Conservation (phyloP, 176 grass and related monocot genomes). For the Echinochloa phyllopogon region DNA sequence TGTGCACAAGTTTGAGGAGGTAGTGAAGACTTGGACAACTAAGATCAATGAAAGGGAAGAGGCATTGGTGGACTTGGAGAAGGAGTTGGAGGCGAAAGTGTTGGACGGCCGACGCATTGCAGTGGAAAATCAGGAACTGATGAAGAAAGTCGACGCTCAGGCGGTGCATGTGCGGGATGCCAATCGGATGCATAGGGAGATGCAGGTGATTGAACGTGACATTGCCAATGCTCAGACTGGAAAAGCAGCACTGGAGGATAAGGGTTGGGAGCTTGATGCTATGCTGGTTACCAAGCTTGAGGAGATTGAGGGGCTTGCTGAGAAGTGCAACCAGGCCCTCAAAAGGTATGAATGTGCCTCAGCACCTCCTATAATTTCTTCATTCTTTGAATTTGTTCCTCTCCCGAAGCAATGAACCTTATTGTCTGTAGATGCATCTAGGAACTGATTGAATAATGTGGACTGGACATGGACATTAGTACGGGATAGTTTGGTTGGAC, state of each 20-base stretch:
- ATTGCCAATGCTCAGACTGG: constrained; percentile 56
- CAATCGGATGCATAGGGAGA: constrained; percentile 76
- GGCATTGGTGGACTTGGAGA: constrained; percentile 33
- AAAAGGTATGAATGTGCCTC: constrained; percentile 57
- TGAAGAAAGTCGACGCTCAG: constrained; percentile 62
- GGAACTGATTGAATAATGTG: neutral
- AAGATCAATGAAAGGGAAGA: constrained; percentile 70
- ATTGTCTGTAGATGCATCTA: neutral
- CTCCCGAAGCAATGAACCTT: neutral
- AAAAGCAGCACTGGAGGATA: constrained; percentile 60
- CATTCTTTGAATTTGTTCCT: neutral
- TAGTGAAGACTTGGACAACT: constrained; percentile 63
- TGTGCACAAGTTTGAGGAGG: constrained; percentile 69
- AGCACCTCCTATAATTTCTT: neutral
- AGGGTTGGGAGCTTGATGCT: constrained; percentile 82
- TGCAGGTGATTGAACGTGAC: constrained; percentile 64
- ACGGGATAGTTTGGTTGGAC: neutral
- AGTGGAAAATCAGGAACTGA: constrained; percentile 62
- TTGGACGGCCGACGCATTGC: constrained; percentile 32
- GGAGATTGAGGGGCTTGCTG: constrained; percentile 57
- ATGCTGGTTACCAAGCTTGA: constrained; percentile 55
- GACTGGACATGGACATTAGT: neutral
- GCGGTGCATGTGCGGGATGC: constrained; percentile 63
- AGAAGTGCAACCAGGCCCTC: constrained; percentile 73
- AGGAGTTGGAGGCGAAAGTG: constrained; percentile 68